A percentile compares a stretch with the other conserved stretches of the same genome.
phyloP scores from a whole-genome alignment of 2,329 filamentous ascomycete species.

The Orbilia ellipsospora region DNA sequence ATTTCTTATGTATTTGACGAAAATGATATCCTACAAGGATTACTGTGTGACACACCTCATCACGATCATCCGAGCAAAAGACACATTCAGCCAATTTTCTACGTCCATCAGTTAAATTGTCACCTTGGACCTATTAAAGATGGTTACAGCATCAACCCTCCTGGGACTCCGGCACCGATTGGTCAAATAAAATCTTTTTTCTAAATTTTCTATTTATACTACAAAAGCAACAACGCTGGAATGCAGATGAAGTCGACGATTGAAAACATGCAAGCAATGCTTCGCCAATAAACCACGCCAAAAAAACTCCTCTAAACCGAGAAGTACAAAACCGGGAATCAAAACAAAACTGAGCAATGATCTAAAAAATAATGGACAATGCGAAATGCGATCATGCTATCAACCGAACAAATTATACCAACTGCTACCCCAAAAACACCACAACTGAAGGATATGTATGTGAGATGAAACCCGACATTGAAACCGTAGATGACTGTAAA shows the following conservation, averaged over 20 bases:
- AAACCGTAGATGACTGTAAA: background rate
- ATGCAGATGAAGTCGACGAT: background rate
- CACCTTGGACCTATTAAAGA: too few relatives aligned
- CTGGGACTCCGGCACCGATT: too few relatives aligned
- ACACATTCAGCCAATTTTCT: too few relatives aligned
- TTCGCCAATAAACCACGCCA: constrained; percentile 7
- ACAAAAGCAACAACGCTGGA: background rate
- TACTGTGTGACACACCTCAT: too few relatives aligned
- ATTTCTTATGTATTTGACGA: too few relatives aligned
- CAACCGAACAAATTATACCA: background rate
- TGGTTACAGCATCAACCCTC: too few relatives aligned
- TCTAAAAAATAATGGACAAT: too few relatives aligned
- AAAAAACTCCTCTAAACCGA: constrained; percentile 17
- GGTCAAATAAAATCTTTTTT: background rate
- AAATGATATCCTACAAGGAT: too few relatives aligned
- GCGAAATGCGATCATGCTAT: too few relatives aligned
- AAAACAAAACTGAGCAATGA: background rate
- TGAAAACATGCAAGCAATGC: background rate
- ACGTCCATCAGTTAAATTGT: too few relatives aligned
- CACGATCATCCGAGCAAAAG: too few relatives aligned
- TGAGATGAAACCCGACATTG: too few relatives aligned
- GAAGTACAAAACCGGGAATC: background rate
- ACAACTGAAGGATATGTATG: background rate
- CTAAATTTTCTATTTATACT: background rate
- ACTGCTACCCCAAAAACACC: background rate